Evolutionary conservation across 2,329 filamentous ascomycete genomes (phyloP).

Genomic region (Trichoderma sp.): DNA sequence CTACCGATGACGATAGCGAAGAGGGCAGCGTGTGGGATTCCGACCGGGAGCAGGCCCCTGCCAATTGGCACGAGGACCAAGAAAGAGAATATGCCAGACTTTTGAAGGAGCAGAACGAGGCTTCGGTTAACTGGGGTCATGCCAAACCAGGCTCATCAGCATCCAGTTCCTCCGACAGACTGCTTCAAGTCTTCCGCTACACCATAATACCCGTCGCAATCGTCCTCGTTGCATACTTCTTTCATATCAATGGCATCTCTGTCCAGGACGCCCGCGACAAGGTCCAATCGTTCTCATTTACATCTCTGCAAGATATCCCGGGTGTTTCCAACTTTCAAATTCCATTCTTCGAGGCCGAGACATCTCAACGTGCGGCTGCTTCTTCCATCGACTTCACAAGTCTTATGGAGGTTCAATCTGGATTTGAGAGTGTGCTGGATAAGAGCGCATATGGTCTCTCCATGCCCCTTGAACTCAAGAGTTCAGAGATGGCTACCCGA

Average conservation of each 20-base stretch:
- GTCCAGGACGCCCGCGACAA: conserved; percentile 60
- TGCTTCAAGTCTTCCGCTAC: conserved; percentile 47
- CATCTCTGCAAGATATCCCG: conserved; percentile 65
- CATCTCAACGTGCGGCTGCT: conserved; percentile 26
- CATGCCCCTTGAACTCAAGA: conserved; percentile 76
- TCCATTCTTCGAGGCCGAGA: conserved; percentile 56
- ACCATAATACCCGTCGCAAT: conserved; percentile 64
- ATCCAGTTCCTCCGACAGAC: neutral
- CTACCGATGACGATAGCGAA: neutral
- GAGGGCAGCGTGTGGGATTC: neutral
- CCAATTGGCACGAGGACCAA: conserved; percentile 28
- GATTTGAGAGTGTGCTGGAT: conserved; percentile 73
- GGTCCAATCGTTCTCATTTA: conserved; percentile 57
- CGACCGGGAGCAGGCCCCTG: conserved; percentile 23
- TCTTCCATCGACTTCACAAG: conserved; percentile 65
- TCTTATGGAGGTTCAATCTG: conserved; percentile 70
- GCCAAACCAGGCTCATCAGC: neutral
- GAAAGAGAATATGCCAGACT: neutral
- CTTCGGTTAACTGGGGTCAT: neutral
- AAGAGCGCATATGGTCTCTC: conserved; percentile 62
- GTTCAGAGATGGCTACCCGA: conserved; percentile 68
- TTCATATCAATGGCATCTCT: conserved; percentile 57
- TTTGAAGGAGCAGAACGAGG: neutral
- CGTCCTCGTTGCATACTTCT: conserved; percentile 58
- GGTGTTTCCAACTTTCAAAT: conserved; percentile 59